Percentiles rank a stretch among this genome's conserved stretches.
phyloP scores from a whole-genome alignment of 2,329 filamentous ascomycete species.

The Zymoseptoria tritici region DNA sequence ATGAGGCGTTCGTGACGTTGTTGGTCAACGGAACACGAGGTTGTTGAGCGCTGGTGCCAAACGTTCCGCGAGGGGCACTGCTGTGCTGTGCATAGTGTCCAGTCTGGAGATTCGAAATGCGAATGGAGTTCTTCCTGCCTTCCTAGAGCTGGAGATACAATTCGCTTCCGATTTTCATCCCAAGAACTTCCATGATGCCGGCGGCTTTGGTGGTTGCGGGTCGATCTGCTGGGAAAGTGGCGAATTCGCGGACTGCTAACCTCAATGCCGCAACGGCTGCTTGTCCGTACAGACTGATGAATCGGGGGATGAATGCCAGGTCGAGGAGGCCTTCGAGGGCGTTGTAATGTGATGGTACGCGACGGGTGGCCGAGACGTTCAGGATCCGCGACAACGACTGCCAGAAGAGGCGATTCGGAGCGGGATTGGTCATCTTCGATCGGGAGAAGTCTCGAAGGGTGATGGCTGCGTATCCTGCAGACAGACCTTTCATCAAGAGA shows the following conservation, averaged over 20 bases:
- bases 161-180: not conserved
- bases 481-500: constrained; percentile 76
- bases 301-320: constrained; percentile 59
- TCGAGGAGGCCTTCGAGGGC: constrained; percentile 48
- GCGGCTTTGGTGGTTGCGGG: not conserved
- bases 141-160: not conserved
- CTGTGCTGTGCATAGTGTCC: not conserved
- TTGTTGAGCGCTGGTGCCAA: not conserved
- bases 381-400: constrained; percentile 65
- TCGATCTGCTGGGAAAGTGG: constrained; percentile 1
- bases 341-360: constrained; percentile 41
- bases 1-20: not conserved
- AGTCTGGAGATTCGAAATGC: not conserved
- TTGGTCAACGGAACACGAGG: not conserved
- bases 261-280: constrained; percentile 65
- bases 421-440: constrained; percentile 61
- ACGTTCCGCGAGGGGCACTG: not conserved
- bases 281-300: constrained; percentile 74
- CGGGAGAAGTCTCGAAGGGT: constrained; percentile 74
- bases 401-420: constrained; percentile 78
- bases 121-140: not conserved
- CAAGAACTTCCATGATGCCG: not conserved
- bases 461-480: constrained; percentile 75
- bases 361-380: constrained; percentile 57
- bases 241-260: constrained; percentile 12